phyloP scores from a whole-genome alignment of 192 early-diverging fungal species.

The Podila clonocystis region DNA sequence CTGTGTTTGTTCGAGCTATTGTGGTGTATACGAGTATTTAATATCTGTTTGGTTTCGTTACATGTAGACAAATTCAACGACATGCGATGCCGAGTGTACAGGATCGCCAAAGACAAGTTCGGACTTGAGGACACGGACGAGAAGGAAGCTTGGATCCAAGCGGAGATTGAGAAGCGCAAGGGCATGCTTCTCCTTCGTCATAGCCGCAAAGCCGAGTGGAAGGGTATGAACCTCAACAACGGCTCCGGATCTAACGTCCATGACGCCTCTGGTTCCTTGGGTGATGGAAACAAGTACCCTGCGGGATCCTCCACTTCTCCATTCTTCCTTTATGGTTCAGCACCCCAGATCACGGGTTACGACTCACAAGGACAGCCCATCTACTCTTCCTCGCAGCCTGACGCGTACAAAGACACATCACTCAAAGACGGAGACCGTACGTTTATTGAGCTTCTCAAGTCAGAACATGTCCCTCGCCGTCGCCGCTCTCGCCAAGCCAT shows the following conservation, averaged over 20 bases:
- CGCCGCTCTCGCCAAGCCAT: constrained; percentile 43
- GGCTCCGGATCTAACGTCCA: constrained; percentile 3
- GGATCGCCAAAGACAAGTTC: constrained; percentile 68
- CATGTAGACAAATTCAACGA: constrained; percentile 68
- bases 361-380: background rate
- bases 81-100: constrained; percentile 77
- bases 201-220: constrained; percentile 36
- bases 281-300: background rate
- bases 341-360: background rate
- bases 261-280: constrained; percentile 11
- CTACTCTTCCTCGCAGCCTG: background rate
- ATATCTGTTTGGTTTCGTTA: background rate
- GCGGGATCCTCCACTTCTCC: background rate
- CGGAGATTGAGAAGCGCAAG: constrained; percentile 66
- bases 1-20: background rate
- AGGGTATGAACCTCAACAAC: background rate
- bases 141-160: constrained; percentile 71
- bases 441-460: constrained; percentile 23
- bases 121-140: constrained; percentile 68
- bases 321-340: background rate
- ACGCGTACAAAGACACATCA: background rate
- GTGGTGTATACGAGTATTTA: background rate
- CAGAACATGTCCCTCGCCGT: constrained; percentile 29
- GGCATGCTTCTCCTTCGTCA: constrained; percentile 46
- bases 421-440: constrained; percentile 19